Percentiles rank a stretch among this genome's conserved stretches.
These are phyloP conservation scores for Paramecium primaurelia DNA, from an alignment of 73 alveolate genomes.

Conservation along the genomic window DNA sequence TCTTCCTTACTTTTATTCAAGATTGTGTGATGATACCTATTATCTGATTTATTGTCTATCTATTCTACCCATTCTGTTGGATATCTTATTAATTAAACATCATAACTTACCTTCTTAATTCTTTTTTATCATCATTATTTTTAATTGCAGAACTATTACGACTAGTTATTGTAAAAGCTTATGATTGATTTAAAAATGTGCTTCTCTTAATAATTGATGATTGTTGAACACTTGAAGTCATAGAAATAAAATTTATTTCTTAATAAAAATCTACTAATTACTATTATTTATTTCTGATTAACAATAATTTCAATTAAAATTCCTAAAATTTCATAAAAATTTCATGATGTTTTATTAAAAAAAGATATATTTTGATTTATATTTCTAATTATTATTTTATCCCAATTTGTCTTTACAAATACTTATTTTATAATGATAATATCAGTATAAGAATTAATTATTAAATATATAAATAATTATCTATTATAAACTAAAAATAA, in stretches of 20 bases:
- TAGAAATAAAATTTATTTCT: not conserved
- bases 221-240: not conserved
- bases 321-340: too few relatives aligned
- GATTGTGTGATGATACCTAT: not conserved
- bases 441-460: too few relatives aligned
- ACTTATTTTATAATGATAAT: too few relatives aligned
- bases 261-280: not conserved
- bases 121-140: not conserved
- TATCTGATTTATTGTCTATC: not conserved
- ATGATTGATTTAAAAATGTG: not conserved
- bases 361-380: too few relatives aligned
- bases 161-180: not conserved
- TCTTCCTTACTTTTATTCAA: not conserved
- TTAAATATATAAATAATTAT: too few relatives aligned
- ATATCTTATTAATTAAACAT: not conserved
- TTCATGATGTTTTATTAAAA: too few relatives aligned
- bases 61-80: constrained; percentile 13
- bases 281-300: not conserved
- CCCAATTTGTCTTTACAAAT: too few relatives aligned
- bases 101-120: not conserved
- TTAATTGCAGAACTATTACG: not conserved
- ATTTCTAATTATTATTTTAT: too few relatives aligned
- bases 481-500: too few relatives aligned
- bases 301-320: too few relatives aligned
- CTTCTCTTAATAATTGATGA: not conserved